phyloP scores from a whole-genome alignment of 768 basidiomycete genomes.

The Phlebiopsis gigantea region DNA sequence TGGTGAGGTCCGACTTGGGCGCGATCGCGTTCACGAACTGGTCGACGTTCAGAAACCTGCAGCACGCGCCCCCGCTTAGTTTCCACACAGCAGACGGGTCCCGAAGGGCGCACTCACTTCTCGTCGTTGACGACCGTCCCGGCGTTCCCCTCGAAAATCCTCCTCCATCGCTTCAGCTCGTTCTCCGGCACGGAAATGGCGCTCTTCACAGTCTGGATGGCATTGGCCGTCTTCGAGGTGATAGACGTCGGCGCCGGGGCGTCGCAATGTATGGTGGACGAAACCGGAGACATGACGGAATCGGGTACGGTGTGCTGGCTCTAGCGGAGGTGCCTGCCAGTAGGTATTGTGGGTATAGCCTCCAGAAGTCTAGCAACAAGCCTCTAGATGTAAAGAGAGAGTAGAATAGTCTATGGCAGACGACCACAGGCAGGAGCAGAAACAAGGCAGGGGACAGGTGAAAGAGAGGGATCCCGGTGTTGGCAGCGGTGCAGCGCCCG shows the following conservation, averaged over 20 bases:
- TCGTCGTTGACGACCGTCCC: slow-evolving; percentile 67
- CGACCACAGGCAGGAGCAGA: background rate
- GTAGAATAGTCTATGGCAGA: slow-evolving; percentile 22
- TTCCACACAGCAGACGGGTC: background rate
- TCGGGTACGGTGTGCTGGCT: slow-evolving; percentile 5
- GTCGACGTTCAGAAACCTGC: slow-evolving; percentile 79
- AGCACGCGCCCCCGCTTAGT: slow-evolving; percentile 6
- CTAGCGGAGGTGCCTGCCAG: background rate
- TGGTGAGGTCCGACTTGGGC: slow-evolving; percentile 76
- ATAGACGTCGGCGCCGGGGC: slow-evolving; percentile 30
- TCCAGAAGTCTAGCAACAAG: slow-evolving; percentile 11
- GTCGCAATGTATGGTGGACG: slow-evolving; percentile 53
- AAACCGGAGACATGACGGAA: slow-evolving; percentile 26
- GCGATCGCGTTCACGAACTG: slow-evolving; percentile 96
- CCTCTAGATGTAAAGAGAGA: slow-evolving; percentile 17
- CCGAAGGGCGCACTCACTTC: slow-evolving; percentile 49
- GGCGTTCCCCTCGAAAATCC: slow-evolving; percentile 82
- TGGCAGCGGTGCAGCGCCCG: slow-evolving; percentile 16
- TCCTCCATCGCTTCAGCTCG: slow-evolving; percentile 85
- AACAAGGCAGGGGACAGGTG: background rate
- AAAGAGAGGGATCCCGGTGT: slow-evolving; percentile 12
- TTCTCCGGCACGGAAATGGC: slow-evolving; percentile 70
- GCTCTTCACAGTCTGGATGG: slow-evolving; percentile 61
- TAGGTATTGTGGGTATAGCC: slow-evolving; percentile 14
- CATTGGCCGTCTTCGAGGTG: slow-evolving; percentile 37